A percentile compares a stretch with the other conserved stretches of the same genome.
Evolutionary conservation across 495 filamentous ascomycete genomes (phyloP).

Genomic region (Monascus purpureus): DNA sequence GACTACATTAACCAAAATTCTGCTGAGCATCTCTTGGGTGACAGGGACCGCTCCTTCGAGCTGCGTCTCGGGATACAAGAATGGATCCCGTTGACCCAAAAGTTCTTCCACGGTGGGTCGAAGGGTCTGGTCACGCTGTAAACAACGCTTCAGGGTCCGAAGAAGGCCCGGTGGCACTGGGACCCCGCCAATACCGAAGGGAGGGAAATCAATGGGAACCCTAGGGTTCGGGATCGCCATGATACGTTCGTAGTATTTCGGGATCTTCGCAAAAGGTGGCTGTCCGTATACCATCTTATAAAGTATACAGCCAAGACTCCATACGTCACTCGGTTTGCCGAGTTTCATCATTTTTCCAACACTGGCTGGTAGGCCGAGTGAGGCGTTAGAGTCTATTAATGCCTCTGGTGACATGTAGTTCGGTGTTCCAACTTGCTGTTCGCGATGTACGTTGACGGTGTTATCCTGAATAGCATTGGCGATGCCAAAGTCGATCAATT

Average conservation of each 20-base stretch:
- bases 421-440: constrained; percentile 86
- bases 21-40: constrained; percentile 57
- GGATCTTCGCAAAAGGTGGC: constrained; percentile 84
- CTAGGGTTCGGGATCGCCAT: constrained; percentile 81
- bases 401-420: constrained; percentile 99
- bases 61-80: constrained; percentile 61
- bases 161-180: constrained; percentile 57
- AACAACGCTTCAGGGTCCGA: constrained; percentile 60
- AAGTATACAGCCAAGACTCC: constrained; percentile 89
- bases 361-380: constrained; percentile 37
- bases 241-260: constrained; percentile 59
- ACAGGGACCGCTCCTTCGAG: constrained; percentile 55
- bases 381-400: constrained; percentile 72
- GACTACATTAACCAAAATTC: constrained; percentile 66
- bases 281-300: constrained; percentile 96
- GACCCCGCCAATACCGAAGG: constrained; percentile 56
- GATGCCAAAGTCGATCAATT: constrained; percentile 93
- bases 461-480: constrained; percentile 94
- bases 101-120: constrained; percentile 70
- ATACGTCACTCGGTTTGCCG: constrained; percentile 89
- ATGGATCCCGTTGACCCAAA: constrained; percentile 56
- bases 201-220: constrained; percentile 70
- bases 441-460: constrained; percentile 94
- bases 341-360: constrained; percentile 80
- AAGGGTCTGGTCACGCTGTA: constrained; percentile 62